These are phyloP conservation scores for Sporothrix protearum DNA, from an alignment of 2,329 filamentous ascomycete species.

Conservation along the genomic window DNA sequence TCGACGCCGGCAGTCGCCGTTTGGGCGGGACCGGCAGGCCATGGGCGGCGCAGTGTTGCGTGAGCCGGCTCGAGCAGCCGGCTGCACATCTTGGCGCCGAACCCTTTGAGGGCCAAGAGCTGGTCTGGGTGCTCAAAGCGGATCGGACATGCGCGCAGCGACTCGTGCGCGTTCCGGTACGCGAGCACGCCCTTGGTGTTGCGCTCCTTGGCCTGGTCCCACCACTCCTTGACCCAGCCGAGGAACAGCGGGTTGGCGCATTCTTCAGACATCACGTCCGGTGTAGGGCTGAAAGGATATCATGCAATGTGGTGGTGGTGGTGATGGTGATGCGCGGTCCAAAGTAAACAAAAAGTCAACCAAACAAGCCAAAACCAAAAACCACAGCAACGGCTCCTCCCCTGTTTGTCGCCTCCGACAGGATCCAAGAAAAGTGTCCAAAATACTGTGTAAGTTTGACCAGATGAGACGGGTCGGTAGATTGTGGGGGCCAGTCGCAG, in stretches of 20 bases:
- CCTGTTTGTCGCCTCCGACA: not conserved
- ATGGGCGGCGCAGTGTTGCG: constrained; percentile 62
- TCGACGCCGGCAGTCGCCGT: constrained; percentile 32
- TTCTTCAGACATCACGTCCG: constrained; percentile 33
- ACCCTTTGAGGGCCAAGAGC: constrained; percentile 67
- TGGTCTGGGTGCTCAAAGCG: constrained; percentile 69
- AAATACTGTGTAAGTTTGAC: not conserved
- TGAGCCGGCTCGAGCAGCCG: constrained; percentile 60
- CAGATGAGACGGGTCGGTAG: not conserved
- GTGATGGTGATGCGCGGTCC: not conserved
- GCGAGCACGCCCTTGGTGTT: constrained; percentile 68
- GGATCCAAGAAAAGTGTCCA: not conserved
- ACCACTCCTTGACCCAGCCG: constrained; percentile 73
- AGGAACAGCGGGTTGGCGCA: constrained; percentile 70
- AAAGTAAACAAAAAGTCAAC: not conserved
- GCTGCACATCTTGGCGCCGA: constrained; percentile 68
- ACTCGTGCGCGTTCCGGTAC: constrained; percentile 73
- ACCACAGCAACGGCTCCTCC: constrained; percentile 3
- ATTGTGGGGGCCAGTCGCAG: not conserved
- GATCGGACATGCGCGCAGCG: constrained; percentile 70
- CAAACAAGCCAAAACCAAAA: not conserved
- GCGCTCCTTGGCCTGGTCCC: constrained; percentile 63
- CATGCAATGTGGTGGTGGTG: not conserved
- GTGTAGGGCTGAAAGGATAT: constrained; percentile 10
- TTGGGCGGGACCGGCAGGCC: constrained; percentile 63